Percentiles rank a stretch among this genome's conserved stretches.
Evolutionary conservation across 768 basidiomycete genomes (phyloP).

Genomic region (Lyophyllum shimeji): DNA sequence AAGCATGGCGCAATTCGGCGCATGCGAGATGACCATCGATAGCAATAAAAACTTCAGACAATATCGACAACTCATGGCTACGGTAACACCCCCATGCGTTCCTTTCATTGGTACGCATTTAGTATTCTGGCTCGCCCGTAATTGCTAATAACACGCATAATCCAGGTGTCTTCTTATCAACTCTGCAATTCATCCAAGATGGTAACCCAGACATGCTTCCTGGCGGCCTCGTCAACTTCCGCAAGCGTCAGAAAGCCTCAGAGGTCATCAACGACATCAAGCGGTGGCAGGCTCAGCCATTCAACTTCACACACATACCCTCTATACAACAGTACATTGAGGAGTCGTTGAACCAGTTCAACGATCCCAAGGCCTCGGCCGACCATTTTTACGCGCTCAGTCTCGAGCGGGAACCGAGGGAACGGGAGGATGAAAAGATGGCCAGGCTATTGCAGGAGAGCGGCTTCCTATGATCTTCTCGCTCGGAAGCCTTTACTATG

Average conservation of each 20-base stretch:
- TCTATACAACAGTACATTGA: constrained; percentile 75
- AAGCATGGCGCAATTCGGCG: constrained; percentile 67
- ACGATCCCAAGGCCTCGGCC: constrained; percentile 63
- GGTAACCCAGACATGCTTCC: constrained; percentile 86
- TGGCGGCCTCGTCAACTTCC: constrained; percentile 87
- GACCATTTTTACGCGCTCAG: constrained; percentile 86
- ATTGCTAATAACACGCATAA: constrained; percentile 1
- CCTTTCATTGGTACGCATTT: constrained; percentile 83
- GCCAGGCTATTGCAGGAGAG: constrained; percentile 85
- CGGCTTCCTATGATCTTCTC: constrained; percentile 68
- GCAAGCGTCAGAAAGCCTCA: constrained; percentile 93
- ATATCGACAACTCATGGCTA: constrained; percentile 82
- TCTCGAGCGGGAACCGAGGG: constrained; percentile 87
- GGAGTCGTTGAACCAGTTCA: constrained; percentile 71
- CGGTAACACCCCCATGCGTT: constrained; percentile 88
- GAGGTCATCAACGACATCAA: constrained; percentile 97
- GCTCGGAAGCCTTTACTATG: neutral
- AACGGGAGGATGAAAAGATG: constrained; percentile 97
- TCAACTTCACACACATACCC: constrained; percentile 75
- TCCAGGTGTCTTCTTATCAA: constrained; percentile 92
- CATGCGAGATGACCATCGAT: constrained; percentile 88
- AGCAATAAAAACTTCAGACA: constrained; percentile 93
- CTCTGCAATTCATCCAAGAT: constrained; percentile 97
- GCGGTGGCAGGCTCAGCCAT: constrained; percentile 90
- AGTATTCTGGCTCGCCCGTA: neutral